These are phyloP conservation scores for Nephelium lappaceum DNA, from an alignment of 345 rosid species.

Conservation along the genomic window DNA sequence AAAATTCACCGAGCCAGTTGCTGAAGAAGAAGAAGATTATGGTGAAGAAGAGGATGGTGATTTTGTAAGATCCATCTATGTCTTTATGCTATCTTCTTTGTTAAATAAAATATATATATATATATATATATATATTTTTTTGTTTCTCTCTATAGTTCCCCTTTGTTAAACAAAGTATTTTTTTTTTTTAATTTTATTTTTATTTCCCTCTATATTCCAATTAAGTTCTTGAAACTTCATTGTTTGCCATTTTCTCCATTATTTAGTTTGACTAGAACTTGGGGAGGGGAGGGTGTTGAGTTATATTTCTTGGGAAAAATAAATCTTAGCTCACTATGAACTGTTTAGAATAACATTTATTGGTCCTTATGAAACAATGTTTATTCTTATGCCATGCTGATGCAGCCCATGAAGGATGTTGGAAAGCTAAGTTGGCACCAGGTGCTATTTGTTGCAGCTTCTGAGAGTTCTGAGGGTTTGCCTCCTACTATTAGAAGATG, in stretches of 20 bases:
- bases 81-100: slow-evolving; percentile 22
- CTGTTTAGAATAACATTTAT: background rate
- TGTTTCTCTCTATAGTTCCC: background rate
- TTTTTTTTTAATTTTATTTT: background rate
- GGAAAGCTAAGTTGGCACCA: slow-evolving; percentile 45
- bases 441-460: slow-evolving; percentile 81
- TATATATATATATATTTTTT: too few relatives aligned
- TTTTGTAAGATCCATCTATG: slow-evolving; percentile 53
- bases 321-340: slow-evolving; percentile 1
- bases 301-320: background rate
- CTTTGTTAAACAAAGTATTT: slow-evolving; percentile 2
- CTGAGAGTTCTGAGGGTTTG: slow-evolving; percentile 85
- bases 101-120: slow-evolving; percentile 2
- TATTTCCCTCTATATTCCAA: background rate
- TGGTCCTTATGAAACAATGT: slow-evolving; percentile 13
- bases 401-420: slow-evolving; percentile 44
- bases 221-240: background rate
- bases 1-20: slow-evolving; percentile 72
- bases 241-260: slow-evolving; percentile 4
- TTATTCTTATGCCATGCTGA: slow-evolving; percentile 20
- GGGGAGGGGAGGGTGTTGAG: too few relatives aligned
- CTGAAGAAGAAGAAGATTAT: slow-evolving; percentile 47
- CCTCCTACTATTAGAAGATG: slow-evolving; percentile 88
- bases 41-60: slow-evolving; percentile 49
- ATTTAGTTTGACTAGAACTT: background rate